phyloP scores from a whole-genome alignment of 192 early-diverging fungal species.

The Backusella mclennaniae region DNA sequence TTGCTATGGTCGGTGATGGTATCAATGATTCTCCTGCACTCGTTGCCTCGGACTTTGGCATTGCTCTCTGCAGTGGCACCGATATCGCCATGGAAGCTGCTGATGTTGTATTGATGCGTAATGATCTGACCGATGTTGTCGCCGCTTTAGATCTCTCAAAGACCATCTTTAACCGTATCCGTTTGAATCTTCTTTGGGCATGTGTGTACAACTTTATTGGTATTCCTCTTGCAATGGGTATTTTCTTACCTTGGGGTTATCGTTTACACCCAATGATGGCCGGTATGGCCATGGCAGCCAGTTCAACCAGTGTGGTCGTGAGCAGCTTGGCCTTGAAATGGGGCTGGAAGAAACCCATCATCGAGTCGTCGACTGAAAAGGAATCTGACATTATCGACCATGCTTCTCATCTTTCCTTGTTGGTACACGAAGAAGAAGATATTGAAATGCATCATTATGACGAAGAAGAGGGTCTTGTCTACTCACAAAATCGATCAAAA shows the following conservation, averaged over 20 bases:
- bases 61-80: constrained; percentile 86
- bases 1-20: constrained; percentile 97
- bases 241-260: constrained; percentile 82
- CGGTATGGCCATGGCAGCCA: constrained; percentile 92
- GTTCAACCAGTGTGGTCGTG: constrained; percentile 88
- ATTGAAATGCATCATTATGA: constrained; percentile 11
- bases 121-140: constrained; percentile 84
- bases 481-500: neutral
- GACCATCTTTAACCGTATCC: constrained; percentile 83
- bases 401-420: neutral
- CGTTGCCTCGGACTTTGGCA: constrained; percentile 81
- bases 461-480: neutral
- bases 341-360: constrained; percentile 46
- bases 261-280: constrained; percentile 90
- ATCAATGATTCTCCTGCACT: constrained; percentile 94
- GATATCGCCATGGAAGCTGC: constrained; percentile 98
- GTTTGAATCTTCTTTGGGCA: constrained; percentile 88
- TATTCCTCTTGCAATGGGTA: constrained; percentile 93
- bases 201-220: constrained; percentile 87
- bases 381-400: neutral
- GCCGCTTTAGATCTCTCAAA: constrained; percentile 81
- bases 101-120: constrained; percentile 87
- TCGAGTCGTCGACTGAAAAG: neutral
- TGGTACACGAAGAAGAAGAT: constrained; percentile 1
- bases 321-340: constrained; percentile 83